phyloP scores from a whole-genome alignment of 768 basidiomycete genomes.

The Coprinopsis cinerea region DNA sequence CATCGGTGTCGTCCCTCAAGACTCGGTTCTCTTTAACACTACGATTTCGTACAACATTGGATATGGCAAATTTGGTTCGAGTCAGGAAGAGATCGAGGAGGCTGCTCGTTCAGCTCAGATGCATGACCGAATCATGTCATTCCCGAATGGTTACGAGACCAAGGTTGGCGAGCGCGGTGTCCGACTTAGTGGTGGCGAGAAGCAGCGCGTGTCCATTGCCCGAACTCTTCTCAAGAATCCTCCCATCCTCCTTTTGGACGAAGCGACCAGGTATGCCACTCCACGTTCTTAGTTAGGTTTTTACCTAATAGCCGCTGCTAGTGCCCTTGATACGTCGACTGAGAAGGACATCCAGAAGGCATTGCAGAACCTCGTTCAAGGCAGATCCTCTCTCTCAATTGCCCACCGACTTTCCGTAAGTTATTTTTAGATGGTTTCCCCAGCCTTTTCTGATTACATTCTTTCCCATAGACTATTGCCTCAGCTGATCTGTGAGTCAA shows the following conservation, averaged over 20 bases:
- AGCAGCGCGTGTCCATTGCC: slow-evolving; percentile 85
- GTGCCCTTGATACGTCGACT: slow-evolving; percentile 84
- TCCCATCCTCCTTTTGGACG: slow-evolving; percentile 71
- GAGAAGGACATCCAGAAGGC: slow-evolving; percentile 89
- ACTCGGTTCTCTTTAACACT: slow-evolving; percentile 67
- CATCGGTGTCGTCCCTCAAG: slow-evolving; percentile 91
- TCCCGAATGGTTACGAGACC: slow-evolving; percentile 84
- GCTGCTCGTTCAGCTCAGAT: slow-evolving; percentile 82
- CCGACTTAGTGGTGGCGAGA: slow-evolving; percentile 81
- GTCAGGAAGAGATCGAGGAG: slow-evolving; percentile 66
- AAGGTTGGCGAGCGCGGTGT: slow-evolving; percentile 89
- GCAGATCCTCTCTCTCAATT: slow-evolving; percentile 70
- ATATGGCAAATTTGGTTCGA: slow-evolving; percentile 73
- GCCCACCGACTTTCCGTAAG: slow-evolving; percentile 74
- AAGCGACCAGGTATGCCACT: slow-evolving; percentile 56
- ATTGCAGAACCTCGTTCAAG: slow-evolving; percentile 70
- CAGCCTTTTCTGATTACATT: slow-evolving; percentile 11
- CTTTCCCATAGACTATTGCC: slow-evolving; percentile 42
- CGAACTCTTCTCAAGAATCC: slow-evolving; percentile 84
- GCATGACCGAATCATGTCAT: slow-evolving; percentile 78
- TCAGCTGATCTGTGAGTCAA: slow-evolving; percentile 51
- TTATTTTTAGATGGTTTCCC: slow-evolving; percentile 9
- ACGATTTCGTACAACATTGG: slow-evolving; percentile 71
- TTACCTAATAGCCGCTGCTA: slow-evolving; percentile 19
- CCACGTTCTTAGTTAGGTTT: not conserved